These are phyloP conservation scores for Alloteropsis semialata DNA, from an alignment of 176 grass and related monocot genomes.

Conservation along the genomic window DNA sequence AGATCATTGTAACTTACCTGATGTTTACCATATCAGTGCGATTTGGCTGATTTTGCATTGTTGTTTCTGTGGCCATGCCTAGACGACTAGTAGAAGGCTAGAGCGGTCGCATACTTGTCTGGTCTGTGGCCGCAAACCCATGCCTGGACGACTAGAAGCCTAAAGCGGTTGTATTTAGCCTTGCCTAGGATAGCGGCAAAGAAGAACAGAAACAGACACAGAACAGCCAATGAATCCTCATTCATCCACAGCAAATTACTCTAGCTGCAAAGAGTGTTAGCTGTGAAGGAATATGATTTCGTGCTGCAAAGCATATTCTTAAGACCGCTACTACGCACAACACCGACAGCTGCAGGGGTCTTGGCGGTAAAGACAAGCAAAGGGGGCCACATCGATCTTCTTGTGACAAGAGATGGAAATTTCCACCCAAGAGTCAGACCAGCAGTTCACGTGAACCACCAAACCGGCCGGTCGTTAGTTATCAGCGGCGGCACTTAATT, in stretches of 20 bases:
- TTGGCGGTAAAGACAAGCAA: slow-evolving; percentile 42
- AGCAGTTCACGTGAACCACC: slow-evolving; percentile 1
- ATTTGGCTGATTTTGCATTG: neutral
- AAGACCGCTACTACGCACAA: neutral
- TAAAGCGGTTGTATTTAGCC: neutral
- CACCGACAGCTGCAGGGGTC: neutral
- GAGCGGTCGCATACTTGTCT: neutral
- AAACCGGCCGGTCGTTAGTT: slow-evolving; percentile 3
- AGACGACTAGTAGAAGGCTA: neutral
- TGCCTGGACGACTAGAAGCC: neutral
- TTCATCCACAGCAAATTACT: neutral
- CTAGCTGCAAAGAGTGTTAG: neutral
- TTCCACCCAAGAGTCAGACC: neutral
- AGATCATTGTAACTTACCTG: neutral
- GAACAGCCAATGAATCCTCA: neutral
- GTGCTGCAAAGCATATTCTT: slow-evolving; percentile 34
- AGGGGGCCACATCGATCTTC: neutral
- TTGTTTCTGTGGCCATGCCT: neutral
- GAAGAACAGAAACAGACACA: neutral
- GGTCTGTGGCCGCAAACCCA: neutral
- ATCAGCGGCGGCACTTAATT: neutral
- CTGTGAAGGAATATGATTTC: slow-evolving; percentile 13
- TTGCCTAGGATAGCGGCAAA: neutral
- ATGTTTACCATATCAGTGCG: neutral
- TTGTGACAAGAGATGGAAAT: neutral